These are phyloP conservation scores for Penium margaritaceum DNA, from an alignment of 139 green algal species.

Conservation along the genomic window DNA sequence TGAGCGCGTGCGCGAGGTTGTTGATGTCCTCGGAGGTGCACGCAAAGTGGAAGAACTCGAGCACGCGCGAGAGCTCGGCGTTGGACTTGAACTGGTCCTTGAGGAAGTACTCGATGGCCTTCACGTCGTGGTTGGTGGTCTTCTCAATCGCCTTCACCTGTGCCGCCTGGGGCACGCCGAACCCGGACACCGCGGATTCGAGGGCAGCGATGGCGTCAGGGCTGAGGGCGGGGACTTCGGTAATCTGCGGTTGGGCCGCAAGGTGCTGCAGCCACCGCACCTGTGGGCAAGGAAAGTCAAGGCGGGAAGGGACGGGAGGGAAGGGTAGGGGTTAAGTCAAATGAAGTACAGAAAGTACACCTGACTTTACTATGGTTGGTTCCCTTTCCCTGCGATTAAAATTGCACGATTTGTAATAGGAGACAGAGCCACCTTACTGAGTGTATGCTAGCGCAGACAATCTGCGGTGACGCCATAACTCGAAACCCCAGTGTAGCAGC, in stretches of 20 bases:
- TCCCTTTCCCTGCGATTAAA: no score
- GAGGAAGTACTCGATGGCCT: slow-evolving; percentile 97
- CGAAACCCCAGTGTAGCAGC: no score
- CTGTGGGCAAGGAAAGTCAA: slow-evolving; percentile 8
- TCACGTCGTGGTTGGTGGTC: slow-evolving; percentile 98
- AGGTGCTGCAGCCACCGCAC: slow-evolving; percentile 90
- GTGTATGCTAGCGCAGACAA: no score
- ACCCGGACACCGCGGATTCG: no score
- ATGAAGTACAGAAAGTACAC: no score
- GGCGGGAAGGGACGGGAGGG: not conserved
- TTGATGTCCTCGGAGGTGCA: slow-evolving; percentile 99
- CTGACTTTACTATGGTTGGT: no score
- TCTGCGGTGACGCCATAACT: no score
- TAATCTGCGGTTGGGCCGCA: slow-evolving; percentile 60
- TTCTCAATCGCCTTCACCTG: slow-evolving; percentile 79
- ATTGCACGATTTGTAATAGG: no score
- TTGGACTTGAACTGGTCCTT: slow-evolving; percentile 65
- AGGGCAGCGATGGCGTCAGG: slow-evolving; percentile 66
- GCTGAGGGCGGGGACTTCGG: slow-evolving; percentile 77
- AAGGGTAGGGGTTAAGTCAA: not conserved
- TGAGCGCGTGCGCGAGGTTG: slow-evolving; percentile 93
- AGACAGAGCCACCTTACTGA: no score
- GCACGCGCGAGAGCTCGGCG: slow-evolving; percentile 56
- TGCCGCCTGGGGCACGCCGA: slow-evolving; percentile 62
- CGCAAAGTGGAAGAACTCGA: slow-evolving; percentile 98